A percentile compares a stretch with the other conserved stretches of the same genome.
These are phyloP conservation scores for Aspergillus aculeatus DNA, from an alignment of 2,329 filamentous ascomycete genomes.

Conservation along the genomic window DNA sequence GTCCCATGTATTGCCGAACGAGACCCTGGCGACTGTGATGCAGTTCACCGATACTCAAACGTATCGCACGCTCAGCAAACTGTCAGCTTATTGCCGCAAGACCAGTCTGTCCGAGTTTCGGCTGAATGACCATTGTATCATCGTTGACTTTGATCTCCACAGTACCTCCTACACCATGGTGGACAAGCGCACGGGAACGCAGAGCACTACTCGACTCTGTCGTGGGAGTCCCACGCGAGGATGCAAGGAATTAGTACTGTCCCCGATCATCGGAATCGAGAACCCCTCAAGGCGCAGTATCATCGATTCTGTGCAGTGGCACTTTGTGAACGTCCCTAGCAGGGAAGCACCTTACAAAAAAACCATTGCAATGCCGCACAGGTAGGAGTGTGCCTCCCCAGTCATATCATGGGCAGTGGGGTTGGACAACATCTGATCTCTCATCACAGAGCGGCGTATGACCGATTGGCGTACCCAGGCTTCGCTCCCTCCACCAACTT, in stretches of 20 bases:
- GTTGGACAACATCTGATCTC: not conserved
- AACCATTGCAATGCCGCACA: not conserved
- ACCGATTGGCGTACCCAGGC: too few relatives aligned
- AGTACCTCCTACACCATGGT: conserved; percentile 6
- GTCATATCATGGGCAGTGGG: too few relatives aligned
- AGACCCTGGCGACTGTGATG: conserved; percentile 19
- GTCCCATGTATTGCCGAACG: conserved; percentile 18
- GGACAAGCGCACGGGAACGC: conserved; percentile 11
- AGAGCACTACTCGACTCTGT: not conserved
- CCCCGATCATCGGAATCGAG: conserved; percentile 14
- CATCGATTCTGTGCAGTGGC: conserved; percentile 3
- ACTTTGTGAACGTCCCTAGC: not conserved
- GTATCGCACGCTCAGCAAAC: conserved; percentile 11
- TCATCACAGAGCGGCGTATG: not conserved
- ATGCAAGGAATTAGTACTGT: not conserved
- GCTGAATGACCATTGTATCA: conserved; percentile 17
- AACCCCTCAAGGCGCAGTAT: conserved; percentile 10
- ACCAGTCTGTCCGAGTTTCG: conserved; percentile 11
- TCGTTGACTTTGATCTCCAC: conserved; percentile 5
- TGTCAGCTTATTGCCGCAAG: conserved; percentile 14
- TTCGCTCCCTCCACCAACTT: not conserved
- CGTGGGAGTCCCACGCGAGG: too few relatives aligned
- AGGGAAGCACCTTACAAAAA: not conserved
- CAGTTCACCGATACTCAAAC: conserved; percentile 16
- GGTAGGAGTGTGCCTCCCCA: not conserved